Base-by-base conservation (phyloP, 768 basidiomycete species). In the Serendipita indica region DNA sequence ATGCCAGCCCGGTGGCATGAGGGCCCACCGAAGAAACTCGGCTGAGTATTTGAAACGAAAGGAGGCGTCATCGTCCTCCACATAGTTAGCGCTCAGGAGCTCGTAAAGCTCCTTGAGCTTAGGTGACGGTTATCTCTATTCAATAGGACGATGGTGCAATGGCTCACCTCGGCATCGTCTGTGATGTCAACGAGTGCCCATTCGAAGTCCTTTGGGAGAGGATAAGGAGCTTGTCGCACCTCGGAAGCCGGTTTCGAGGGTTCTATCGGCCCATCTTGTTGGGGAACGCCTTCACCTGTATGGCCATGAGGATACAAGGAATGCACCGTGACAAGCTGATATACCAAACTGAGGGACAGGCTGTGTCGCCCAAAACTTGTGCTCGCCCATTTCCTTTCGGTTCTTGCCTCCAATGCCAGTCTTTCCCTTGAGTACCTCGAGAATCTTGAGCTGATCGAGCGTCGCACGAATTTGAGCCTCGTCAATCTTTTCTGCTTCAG, bases 301-400 rank as follows among this genome's bases (percentile, higher is more conserved):
- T 61, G 16, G 27, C 60, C 54, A n/a, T 54, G 6, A 18, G 3
- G 43, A 7, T 61, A 58, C 20, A 63, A 59, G 16, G 62, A 58
- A 34, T 54, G 14, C 7, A 25, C 7, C 28, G 18, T 41, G n/a
- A 13, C 12, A 58, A 41, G 30, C 41, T 14, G 16, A 64, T 63
- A 43, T 65, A 82, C 87, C 86, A 58, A 81, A 71, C 66, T 92
- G 89, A n/a, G 90, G 87, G 4, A 99, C 96, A 2, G 96, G 96
- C 69, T 99, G 96, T 3, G 94, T 98, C 33, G 75, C 81, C 96
- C 96, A 98, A 72, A 99, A 99, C 92, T 93, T 94, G 67, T 96
- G 90, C 67, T 86, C 84, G 45, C 88, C 89, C 67, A 85, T 78
- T 63, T 86, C 79, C 72, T 90, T 89, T 65, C 79, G 82, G 64